Evolutionary conservation across 352 stramenopile species (phyloP), one percentile per base, ranked within the genome.

Genomic region (Phytopythium chamaehyphon): DNA sequence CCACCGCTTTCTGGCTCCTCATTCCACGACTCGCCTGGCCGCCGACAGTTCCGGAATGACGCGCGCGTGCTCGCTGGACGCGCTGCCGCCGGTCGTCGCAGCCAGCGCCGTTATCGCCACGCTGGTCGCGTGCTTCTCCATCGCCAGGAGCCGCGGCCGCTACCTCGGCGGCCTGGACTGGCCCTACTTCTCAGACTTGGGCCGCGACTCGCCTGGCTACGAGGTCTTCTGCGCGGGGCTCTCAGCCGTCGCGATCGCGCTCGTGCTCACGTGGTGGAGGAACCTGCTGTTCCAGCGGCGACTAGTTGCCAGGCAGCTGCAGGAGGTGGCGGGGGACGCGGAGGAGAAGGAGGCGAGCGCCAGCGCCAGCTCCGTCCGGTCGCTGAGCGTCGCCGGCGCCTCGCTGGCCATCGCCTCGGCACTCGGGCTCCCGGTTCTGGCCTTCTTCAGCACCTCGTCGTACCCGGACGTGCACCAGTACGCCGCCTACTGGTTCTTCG

Each of bases 401-500:
- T 61, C n/a, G 6, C 37, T 69, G 31, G 69, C 66, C 18, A 56
- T 71, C 19, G 18, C 74, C 33, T 76, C 69, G 6, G 38, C 54
- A 6, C 40, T 81, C 10, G 74, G 64, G 2, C 62, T 86, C 10
- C 71, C 68, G n/a, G 50, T 77, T 7, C 42, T 86, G 23, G 55
- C 59, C 6, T 84, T 86, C 59, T 86, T 83, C 58, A 82, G 69
- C 38, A 86, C 78, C 15, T 62, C 76, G 7, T 71, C 63, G 26
- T 82, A 84, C 48, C 68, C 72, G 23, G 58, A 61, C 21, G 28
- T 76, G n/a, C 79, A 90, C 60, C 73, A 81, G 42, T 73, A 73
- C 40, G 73, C 65, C 0, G 79, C 79, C 23, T 87, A 88, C 46
- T 86, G 64, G 59, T 90, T 90, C 57, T 90, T 90, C 48, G 54